Conservation (phyloP, 768 basidiomycete genomes). For the Saitozyma podzolica region DNA sequence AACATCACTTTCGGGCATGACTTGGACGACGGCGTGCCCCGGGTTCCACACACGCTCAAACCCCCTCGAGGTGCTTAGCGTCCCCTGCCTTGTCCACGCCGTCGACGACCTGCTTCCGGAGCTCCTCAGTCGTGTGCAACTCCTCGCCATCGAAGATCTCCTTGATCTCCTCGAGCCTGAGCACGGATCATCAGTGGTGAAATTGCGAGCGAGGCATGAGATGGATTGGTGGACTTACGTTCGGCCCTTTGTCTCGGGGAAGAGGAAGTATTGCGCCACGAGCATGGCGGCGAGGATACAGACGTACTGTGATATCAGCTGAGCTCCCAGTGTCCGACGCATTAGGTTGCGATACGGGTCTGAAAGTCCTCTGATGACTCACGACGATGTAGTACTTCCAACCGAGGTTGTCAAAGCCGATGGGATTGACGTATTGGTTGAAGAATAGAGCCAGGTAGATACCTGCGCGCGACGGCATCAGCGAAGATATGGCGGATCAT, state of each 20-base stretch:
- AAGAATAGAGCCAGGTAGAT: no score
- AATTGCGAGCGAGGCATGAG: no score
- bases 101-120: not conserved
- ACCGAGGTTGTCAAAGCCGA: constrained; percentile 24
- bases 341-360: no score
- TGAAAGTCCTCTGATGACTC: no score
- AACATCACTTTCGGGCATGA: no score
- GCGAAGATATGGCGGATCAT: no score
- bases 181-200: no score
- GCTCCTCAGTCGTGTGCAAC: not conserved
- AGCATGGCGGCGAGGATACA: constrained; percentile 31
- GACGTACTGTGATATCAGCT: constrained; percentile 6
- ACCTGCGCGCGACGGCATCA: no score
- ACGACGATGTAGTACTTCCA: constrained; percentile 36
- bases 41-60: no score
- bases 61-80: no score
- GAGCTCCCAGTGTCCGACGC: no score
- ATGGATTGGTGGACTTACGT: not conserved
- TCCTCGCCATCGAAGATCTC: not conserved
- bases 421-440: constrained; percentile 30
- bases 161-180: constrained; percentile 1
- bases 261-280: constrained; percentile 34
- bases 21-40: no score
- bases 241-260: constrained; percentile 38
- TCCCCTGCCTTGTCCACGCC: not conserved